Evolutionary conservation across 768 basidiomycete genomes (phyloP), one percentile per base, ranked within the genome.

Genomic region (Hygrophoropsis aurantiaca): DNA sequence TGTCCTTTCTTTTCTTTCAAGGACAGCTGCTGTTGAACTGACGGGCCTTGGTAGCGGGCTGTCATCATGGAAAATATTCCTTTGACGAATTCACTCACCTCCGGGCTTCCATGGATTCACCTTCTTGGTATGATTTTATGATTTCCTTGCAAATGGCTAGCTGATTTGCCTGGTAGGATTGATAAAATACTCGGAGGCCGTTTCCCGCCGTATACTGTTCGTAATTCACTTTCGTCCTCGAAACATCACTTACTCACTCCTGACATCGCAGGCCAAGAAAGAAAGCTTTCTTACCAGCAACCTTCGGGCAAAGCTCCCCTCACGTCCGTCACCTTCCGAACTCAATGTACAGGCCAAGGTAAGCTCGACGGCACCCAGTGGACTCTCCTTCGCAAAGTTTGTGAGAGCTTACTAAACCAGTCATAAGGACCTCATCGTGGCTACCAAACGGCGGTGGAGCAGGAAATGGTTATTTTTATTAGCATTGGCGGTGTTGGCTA

Each of bases 51-150:
- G n/a, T 30, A 85, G 88, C 73, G 47, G 84, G 90, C 11, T 71
- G 75, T 46, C 81, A 87, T 58, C 81, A 83, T 3, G 85, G 90
- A 27, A 90, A 90, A 58, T 85, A 71, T 57, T 69, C 73, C 4
- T 93, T 92, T 54, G 85, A 90, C 50, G 70, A 77, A 58, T 93
- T 94, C 67, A 90, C 88, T 0, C 89, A 92, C 59, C 54, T 78
- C 20, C 78, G 91, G 42, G 60, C 82, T 4, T 78, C 84, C 0
- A 35, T 78, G 8, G 70, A 75, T 52, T 67, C 64, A 3, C 77
- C 73, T 27, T 48, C 58, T 46, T 75, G 61, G 64, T 65, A 25
- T 5, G 61, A 30, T 30, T 6, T 13, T 30, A 30, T 6, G 27
- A 30, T 30, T 30, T 7, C 27, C 27, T 30, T 6, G 27, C 13